These are phyloP conservation scores for Pythium dissotocum DNA, from an alignment of 352 stramenopile species.

Conservation along the genomic window DNA sequence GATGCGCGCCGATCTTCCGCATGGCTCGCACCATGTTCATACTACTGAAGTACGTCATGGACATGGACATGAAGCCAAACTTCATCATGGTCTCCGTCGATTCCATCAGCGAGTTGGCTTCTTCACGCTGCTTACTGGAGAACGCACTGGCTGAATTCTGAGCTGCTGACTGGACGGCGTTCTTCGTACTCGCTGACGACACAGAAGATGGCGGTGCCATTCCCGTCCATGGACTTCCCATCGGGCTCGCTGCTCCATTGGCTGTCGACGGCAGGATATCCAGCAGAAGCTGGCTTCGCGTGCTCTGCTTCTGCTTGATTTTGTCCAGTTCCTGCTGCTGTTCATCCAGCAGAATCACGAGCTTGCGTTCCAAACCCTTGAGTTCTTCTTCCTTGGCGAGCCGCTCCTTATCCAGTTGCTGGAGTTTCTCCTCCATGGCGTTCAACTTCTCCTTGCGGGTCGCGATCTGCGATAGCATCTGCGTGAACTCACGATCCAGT, in stretches of 20 bases:
- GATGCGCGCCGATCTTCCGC: constrained; percentile 91
- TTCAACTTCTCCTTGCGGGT: constrained; percentile 89
- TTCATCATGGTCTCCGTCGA: constrained; percentile 98
- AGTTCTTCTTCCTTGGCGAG: constrained; percentile 93
- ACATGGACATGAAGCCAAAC: constrained; percentile 98
- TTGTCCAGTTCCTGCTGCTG: constrained; percentile 26
- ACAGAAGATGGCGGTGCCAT: not conserved
- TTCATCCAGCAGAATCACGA: constrained; percentile 64
- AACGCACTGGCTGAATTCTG: constrained; percentile 37
- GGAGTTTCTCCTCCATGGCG: constrained; percentile 85
- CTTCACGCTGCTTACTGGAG: constrained; percentile 84
- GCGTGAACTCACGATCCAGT: constrained; percentile 93
- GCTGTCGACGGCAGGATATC: constrained; percentile 35
- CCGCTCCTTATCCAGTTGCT: constrained; percentile 82
- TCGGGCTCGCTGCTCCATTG: constrained; percentile 10
- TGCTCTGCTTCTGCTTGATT: constrained; percentile 62
- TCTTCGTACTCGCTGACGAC: constrained; percentile 11
- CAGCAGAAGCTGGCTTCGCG: constrained; percentile 47
- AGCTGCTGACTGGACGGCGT: constrained; percentile 18
- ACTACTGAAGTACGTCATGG: constrained; percentile 96
- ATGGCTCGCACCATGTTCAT: constrained; percentile 98
- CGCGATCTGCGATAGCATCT: constrained; percentile 93
- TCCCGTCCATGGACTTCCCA: constrained; percentile 28
- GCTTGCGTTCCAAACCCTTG: constrained; percentile 91
- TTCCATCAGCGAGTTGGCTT: constrained; percentile 92